Evolutionary conservation across 352 stramenopile species (phyloP), one percentile per base, ranked within the genome.

Genomic region (Thraustochytrium aureum): DNA sequence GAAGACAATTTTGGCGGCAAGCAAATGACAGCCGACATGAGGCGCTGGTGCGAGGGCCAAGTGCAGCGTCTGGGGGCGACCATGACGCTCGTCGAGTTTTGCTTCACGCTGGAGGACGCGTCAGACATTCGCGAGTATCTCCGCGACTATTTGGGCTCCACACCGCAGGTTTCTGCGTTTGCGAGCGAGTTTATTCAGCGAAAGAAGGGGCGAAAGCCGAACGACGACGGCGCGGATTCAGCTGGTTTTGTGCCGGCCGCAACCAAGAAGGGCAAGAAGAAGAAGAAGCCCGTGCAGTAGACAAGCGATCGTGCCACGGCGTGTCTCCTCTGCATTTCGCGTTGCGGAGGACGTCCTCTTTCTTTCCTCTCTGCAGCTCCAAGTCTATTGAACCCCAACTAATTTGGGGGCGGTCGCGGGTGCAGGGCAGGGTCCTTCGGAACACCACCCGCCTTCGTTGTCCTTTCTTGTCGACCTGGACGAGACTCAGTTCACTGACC

Each of bases 131-230:
- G 92, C 54, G 92, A 98, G 84, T 98, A 98, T 81, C 86, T 99
- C n/a, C 91, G 92, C 1, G 91, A 93, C 38, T 98, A 99, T 83
- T 87, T 99, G n/a, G 95, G 95, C 47, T 96, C 90, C 17, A 97
- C 92, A 54, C 89, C 93, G 14, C 91, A 94, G 84, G 95, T 99
- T n/a, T 98, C 94, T 26, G 93, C 90, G n/a, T 99, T 99, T 85
- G 95, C 95, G 41, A 96, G 91, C 26, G 95, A 98, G 84, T 99
- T 99, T 72, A 98, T 98, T 85, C 91, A 95, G 83, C 90, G 91
- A 50, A 96, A 96, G 87, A 93, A 93, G 82, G 88, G 69, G 22
- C 41, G 50, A 12, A 45, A 45, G 59, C 47, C 38, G 37, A 6
- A 7, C 7, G 69, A 79, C 32, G 17, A 37, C 50, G 69, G 50